Conservation (phyloP, 2,329 filamentous ascomycete genomes). For the Arthrocladium fulminans region DNA sequence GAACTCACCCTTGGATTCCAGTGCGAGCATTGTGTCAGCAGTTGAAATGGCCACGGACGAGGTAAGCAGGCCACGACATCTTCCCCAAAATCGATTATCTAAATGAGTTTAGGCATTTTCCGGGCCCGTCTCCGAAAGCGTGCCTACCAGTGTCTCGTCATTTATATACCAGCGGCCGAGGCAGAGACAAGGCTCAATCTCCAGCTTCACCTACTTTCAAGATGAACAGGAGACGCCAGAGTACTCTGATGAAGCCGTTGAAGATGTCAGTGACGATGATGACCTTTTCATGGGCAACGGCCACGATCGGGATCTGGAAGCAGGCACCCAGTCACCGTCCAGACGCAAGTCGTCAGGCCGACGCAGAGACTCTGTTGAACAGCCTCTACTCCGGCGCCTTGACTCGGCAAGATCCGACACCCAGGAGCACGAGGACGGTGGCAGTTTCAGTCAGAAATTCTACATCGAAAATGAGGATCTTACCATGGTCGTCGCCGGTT, state of each 20-base stretch:
- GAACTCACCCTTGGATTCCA: conserved; percentile 18
- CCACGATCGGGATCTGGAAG: conserved; percentile 30
- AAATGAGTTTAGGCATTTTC: conserved; percentile 58
- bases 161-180: conserved; percentile 77
- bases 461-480: conserved; percentile 91
- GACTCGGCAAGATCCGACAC: conserved; percentile 61
- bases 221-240: conserved; percentile 56
- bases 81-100: conserved; percentile 5
- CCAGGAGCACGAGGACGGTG: conserved; percentile 52
- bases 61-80: conserved; percentile 40
- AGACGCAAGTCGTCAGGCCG: conserved; percentile 30
- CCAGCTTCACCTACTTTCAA: conserved; percentile 82
- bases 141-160: conserved; percentile 88
- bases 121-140: conserved; percentile 85
- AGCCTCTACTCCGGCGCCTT: conserved; percentile 60
- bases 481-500: conserved; percentile 87
- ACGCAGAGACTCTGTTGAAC: conserved; percentile 40
- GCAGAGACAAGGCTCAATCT: conserved; percentile 59
- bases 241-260: conserved; percentile 40
- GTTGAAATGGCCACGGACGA: conserved; percentile 99
- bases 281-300: conserved; percentile 30
- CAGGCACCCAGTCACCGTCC: conserved; percentile 27
- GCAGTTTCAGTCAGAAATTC: conserved; percentile 74
- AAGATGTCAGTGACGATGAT: conserved; percentile 37
- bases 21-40: conserved; percentile 74